These are phyloP conservation scores for Chrysoporthe puriensis DNA, from an alignment of 2,329 filamentous ascomycete genomes.

Conservation along the genomic window DNA sequence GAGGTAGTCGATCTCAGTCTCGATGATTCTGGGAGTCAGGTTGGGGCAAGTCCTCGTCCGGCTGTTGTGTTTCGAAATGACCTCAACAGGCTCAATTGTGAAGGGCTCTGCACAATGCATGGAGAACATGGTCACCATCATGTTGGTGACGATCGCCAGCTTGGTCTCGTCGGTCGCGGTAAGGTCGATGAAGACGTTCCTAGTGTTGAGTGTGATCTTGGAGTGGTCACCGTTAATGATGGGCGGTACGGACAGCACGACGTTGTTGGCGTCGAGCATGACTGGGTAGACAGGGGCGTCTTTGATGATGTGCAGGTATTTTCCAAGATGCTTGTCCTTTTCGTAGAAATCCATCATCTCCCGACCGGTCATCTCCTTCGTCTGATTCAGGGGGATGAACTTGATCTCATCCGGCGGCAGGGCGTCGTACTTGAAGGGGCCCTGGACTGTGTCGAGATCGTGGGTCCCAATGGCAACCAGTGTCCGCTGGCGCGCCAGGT, in stretches of 20 bases:
- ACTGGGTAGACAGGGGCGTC: constrained; percentile 94
- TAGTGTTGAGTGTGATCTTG: constrained; percentile 90
- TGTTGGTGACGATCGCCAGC: constrained; percentile 92
- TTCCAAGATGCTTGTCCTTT: constrained; percentile 88
- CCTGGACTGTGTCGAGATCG: constrained; percentile 89
- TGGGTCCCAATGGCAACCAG: constrained; percentile 97
- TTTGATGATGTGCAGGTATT: constrained; percentile 90
- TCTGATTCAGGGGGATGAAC: constrained; percentile 90
- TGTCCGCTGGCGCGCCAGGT: constrained; percentile 89
- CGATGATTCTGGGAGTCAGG: constrained; percentile 73
- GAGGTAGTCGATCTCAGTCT: constrained; percentile 90
- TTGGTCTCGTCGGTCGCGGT: constrained; percentile 96
- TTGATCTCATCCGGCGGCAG: constrained; percentile 88
- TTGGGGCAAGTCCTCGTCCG: constrained; percentile 81
- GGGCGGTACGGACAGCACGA: constrained; percentile 90
- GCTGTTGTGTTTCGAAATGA: constrained; percentile 88
- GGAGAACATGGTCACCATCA: constrained; percentile 97
- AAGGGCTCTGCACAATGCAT: constrained; percentile 86
- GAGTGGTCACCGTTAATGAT: constrained; percentile 98
- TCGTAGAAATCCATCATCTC: constrained; percentile 96
- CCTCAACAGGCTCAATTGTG: constrained; percentile 91
- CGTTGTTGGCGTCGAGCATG: constrained; percentile 86
- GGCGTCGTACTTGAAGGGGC: constrained; percentile 96
- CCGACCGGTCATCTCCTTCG: constrained; percentile 81
- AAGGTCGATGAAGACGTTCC: constrained; percentile 95